Conservation (phyloP, 768 basidiomycete species). For the Candolleomyces aberdarensis region DNA sequence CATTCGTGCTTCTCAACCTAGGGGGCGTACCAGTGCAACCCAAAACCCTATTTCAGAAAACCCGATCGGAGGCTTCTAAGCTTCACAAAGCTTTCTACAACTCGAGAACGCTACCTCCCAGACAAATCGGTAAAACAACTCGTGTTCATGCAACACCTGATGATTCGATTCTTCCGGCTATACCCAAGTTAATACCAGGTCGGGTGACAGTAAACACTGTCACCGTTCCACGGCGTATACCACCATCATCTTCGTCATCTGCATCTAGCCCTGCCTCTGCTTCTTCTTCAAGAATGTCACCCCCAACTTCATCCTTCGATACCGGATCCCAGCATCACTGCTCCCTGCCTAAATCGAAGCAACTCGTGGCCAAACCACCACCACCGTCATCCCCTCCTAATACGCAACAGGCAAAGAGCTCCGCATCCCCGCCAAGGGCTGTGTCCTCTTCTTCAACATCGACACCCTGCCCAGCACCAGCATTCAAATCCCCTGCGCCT, state of each 20-base stretch:
- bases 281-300: constrained; percentile 7
- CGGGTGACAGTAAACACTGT: constrained; percentile 55
- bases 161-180: constrained; percentile 31
- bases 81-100: constrained; percentile 60
- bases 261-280: constrained; percentile 14
- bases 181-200: constrained; percentile 31
- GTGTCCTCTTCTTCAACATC: constrained; percentile 16
- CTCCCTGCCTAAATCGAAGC: background rate
- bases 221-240: constrained; percentile 32
- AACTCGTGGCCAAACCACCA: background rate
- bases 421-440: constrained; percentile 8
- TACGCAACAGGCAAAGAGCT: background rate
- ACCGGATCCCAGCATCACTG: background rate
- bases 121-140: constrained; percentile 44
- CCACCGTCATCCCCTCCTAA: background rate
- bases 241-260: constrained; percentile 11
- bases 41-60: constrained; percentile 77
- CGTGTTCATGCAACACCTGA: constrained; percentile 36
- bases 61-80: constrained; percentile 66
- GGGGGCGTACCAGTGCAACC: constrained; percentile 42
- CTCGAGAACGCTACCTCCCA: constrained; percentile 51
- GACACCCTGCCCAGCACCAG: constrained; percentile 17
- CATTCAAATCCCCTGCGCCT: constrained; percentile 33
- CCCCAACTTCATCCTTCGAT: constrained; percentile 1
- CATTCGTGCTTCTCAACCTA: constrained; percentile 16